Evolutionary conservation across 2,329 filamentous ascomycete species (phyloP), one percentile per base, ranked within the genome.

Genomic region (Grosmannia penicillata): DNA sequence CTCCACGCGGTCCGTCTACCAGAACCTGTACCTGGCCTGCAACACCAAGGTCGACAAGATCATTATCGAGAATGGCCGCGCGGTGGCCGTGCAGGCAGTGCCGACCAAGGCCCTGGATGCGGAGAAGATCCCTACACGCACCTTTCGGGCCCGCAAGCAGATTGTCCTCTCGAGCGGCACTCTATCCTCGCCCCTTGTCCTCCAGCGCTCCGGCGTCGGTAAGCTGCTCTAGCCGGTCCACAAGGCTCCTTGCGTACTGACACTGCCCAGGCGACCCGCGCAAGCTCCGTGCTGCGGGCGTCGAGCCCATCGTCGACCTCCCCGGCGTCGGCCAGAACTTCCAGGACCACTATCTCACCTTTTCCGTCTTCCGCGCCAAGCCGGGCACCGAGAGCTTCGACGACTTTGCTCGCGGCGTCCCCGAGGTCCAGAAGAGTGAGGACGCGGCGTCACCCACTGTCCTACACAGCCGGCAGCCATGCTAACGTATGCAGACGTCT

Each of bases 21-120:
- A 68, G 45, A 86, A 85, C 53, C 56, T 86, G 35, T 82, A 85
- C 50, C 62, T 86, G 14, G 70, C 76, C 40, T 73, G 68, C 59
- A 85, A 83, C 61, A 84, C 78, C 50, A 85, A 85, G 58, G 74
- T 83, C 13, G 79, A 85, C 52, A 83, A 81, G 61, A 63, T 85
- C 37, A 73, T 86, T 45, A 70, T 85, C 23, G 78, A 85, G 55
- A 70, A 80, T 36, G 80, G 78, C 38, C 63, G 71, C 3, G 81
- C 81, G 3, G 78, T 83, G 2, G 82, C 66, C 17, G 81, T 89
- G 3, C 69, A 73, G 51, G 81, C 77, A 6, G 68, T 86, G 38
- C 64, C 64, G 1, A 82, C 77, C 19, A 86, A 85, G 61, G 2
- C 37, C 9, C 36, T 45, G 28, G 35, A 37, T 39, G 68, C 72